Evolutionary conservation across 345 rosid species (phyloP), one percentile per base, ranked within the genome.

Genomic region (Pistacia integerrima): DNA sequence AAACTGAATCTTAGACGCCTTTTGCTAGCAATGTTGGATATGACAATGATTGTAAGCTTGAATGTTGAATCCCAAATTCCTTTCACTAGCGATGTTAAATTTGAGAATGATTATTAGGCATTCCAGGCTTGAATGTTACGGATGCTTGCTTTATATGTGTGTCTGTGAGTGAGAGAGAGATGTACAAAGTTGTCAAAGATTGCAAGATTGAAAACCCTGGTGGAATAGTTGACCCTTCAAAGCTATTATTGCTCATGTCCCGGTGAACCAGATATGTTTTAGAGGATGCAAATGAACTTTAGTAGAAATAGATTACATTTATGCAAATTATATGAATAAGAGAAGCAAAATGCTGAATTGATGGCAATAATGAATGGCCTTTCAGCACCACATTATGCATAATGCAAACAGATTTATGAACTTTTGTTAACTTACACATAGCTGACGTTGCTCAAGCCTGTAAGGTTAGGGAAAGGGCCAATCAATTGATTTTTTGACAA

Each of bases 161-260:
- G 14, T 51, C 11, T 3, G 55, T 11, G 16, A 51, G 55, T 0
- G 17, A 59, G 59, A 78, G 68, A 72, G 78, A 81, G 13, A 70
- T 88, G 11, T 92, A 94, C 98, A 94, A 75, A 70, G 95, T 84
- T 81, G 96, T 83, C 56, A 94, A 77, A 59, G 88, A 76, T 41
- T 25, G 48, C 65, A 88, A 76, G 11, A 80, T 75, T 49, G 84
- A 69, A 56, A 88, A 65, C 97, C 97, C 93, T 12, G 84, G 16
- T 55, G 94, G 94, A 77, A 95, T 72, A 4, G 54, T 76, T 60
- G 93, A 56, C 8, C 69, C 3, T 1, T 75, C 80, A 41, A 95
- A 91, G 69, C 80, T 83, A 28, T 93, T 95, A 77, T 89, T 93
- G 82, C 98, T 91, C 69, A 93, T 63, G 76, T 91, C 97, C 84